Evolutionary conservation across 495 filamentous ascomycete species (phyloP), one percentile per base, ranked within the genome.

Genomic region (Pyrenopolyporus hunteri): DNA sequence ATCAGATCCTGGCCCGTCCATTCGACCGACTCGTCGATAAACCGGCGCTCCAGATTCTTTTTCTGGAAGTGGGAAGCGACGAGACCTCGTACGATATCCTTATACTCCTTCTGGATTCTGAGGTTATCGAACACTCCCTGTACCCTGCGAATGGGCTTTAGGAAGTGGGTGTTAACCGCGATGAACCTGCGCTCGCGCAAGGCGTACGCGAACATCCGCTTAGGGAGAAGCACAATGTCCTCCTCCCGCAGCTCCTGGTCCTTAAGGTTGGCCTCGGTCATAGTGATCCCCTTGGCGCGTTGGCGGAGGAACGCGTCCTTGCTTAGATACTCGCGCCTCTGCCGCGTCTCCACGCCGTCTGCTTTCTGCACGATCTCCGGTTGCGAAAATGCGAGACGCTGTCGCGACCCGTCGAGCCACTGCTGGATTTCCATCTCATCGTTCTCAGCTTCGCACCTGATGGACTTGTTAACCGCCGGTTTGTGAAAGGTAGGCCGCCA

Each of bases 1-100:
- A 83, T 78, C 1, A 83, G 60, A 53, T 85, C 81, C 70, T 93
- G 90, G 61, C 91, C 89, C 0, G 55, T 63, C 0, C 69, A 62
- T n/a, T 67, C 69, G 11, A 64, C 63, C 4, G 63, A 50, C 67
- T 67, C 67, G 37, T 91, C 89, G 53, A 90, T 87, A 46, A 87
- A 90, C 55, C 70, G 72, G 0, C 70, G 71, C 53, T 74, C 70
- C 4, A 70, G 53, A 9, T 13, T 33, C 63, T 74, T 73, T 40
- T 70, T 69, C 31, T 74, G 69, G 33, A 76, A 76, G 40, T 78
- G 75, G 1, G 68, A 68, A 22, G 71, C 74, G 9, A 86, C 78
- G 0, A 85, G 75, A 1, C 79, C 76, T 31, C 75, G 71, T 10
- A 87, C 73, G 11, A 85, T 72, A 1, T 80, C 73, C 69, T 86